Base-by-base conservation (phyloP, 768 basidiomycete species). In the Tulasnella sp. region DNA sequence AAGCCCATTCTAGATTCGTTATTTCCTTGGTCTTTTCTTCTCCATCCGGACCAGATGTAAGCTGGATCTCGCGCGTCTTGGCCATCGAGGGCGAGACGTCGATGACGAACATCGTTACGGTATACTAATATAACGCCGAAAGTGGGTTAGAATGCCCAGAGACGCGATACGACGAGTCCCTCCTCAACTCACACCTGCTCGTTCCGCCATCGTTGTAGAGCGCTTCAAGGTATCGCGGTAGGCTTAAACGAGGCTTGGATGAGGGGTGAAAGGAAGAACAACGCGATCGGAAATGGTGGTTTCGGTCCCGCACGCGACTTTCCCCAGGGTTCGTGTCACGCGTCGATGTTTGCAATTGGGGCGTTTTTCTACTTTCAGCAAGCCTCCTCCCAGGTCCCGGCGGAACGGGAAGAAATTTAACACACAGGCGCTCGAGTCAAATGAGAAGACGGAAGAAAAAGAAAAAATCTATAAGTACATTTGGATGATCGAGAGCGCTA, bases 1-100 rank as follows among this genome's bases (percentile, higher is more conserved):
- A 88, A 0, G 90, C 88, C 89, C 93, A 93, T 82, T 94, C 90
- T 39, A 99, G 88, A 84, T 94, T 93, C 9, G 93, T 90, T 85
- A 92, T 91, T 82, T 93, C 88, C 48, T 88, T 85, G 19, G 87
- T 85, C 71, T 86, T 86, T 46, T 85, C 82, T 81, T 91, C 88
- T 72, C 89, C 90, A 48, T 89, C 85, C 18, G 89, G 85, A 36
- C 88, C 89, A 40, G 87, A 86, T 5, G 90, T 87, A 34, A 92
- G 83, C 56, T 91, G 87, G 56, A 95, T 88, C 0, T 86, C 88
- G 76, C 91, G 87, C 74, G 86, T 83, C 76, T 88, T 89, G 27
- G 89, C 92, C 97, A 98, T 98, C 62, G 95, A 91, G 77, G 92
- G 89, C 18, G 95, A 96, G 72, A 92, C 87, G 87, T 98, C 97